Conservation (phyloP, 2,329 filamentous ascomycete genomes). For the Botrytis tulipae region DNA sequence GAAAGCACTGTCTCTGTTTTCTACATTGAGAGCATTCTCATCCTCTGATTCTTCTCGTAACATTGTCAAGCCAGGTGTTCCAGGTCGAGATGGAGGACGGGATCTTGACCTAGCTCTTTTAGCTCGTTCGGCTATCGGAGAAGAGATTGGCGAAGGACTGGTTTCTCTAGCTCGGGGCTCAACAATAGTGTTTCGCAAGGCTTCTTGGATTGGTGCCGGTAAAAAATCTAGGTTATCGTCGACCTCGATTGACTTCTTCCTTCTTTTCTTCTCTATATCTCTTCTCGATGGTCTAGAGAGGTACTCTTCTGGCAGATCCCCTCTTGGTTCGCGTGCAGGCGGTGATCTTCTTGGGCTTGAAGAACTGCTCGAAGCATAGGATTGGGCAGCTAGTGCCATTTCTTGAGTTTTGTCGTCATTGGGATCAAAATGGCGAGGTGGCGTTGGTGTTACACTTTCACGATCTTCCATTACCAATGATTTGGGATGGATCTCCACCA, state of each 20-base stretch:
- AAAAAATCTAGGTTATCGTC: constrained; percentile 8
- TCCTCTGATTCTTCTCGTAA: constrained; percentile 33
- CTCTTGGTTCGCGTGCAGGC: constrained; percentile 15
- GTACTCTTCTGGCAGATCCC: constrained; percentile 23
- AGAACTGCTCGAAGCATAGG: neutral
- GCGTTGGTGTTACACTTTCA: neutral
- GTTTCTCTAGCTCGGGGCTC: neutral
- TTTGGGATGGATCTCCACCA: constrained; percentile 3
- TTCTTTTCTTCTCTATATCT: constrained; percentile 24
- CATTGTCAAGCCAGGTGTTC: constrained; percentile 33
- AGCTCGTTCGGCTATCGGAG: constrained; percentile 6
- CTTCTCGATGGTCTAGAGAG: constrained; percentile 24
- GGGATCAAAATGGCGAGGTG: neutral
- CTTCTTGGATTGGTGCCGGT: constrained; percentile 19
- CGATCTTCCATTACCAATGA: neutral
- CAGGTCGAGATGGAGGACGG: constrained; percentile 22
- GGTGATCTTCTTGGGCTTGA: constrained; percentile 5
- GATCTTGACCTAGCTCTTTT: constrained; percentile 14
- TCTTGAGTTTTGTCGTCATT: constrained; percentile 1
- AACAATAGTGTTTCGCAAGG: constrained; percentile 15
- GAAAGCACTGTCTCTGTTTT: constrained; percentile 52
- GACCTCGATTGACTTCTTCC: constrained; percentile 9
- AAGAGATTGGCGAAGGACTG: constrained; percentile 5
- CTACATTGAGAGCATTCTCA: constrained; percentile 16
- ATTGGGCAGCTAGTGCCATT: neutral